Conservation (phyloP, 345 rosid genomes). For the Acer negundo region DNA sequence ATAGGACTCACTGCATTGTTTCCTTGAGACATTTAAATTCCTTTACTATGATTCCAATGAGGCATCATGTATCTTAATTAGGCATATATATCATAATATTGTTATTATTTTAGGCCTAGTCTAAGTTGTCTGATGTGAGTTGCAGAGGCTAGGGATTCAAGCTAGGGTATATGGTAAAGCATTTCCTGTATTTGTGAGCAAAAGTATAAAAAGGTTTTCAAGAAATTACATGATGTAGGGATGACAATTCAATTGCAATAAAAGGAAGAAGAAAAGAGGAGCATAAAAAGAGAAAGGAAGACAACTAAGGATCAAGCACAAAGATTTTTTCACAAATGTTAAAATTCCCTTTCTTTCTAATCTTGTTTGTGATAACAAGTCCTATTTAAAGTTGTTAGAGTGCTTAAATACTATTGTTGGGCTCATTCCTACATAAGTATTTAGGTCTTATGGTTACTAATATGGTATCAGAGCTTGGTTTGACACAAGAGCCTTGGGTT, state of each 20-base stretch:
- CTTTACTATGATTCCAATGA: not conserved
- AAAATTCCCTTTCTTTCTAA: not conserved
- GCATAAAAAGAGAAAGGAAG: not conserved
- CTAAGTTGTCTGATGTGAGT: not conserved
- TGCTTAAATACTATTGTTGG: too few species aligned
- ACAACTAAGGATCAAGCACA: not conserved
- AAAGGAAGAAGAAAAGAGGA: not conserved
- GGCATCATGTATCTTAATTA: not conserved
- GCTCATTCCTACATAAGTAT: too few species aligned
- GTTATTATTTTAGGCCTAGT: not conserved
- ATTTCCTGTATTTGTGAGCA: not conserved
- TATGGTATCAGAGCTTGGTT: too few species aligned
- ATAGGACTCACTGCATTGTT: not conserved
- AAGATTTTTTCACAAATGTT: not conserved
- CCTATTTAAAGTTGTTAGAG: not conserved
- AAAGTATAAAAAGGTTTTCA: not conserved
- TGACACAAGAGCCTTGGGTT: too few species aligned
- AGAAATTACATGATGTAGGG: not conserved
- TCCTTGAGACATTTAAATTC: not conserved
- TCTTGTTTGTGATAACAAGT: not conserved
- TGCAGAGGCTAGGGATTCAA: not conserved
- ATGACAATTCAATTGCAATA: not conserved
- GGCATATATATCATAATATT: not conserved
- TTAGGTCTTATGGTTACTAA: too few species aligned
- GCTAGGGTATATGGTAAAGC: not conserved